Evolutionary conservation across 306 rosid genomes (phyloP).

Genomic region (Adenanthera pavonina): DNA sequence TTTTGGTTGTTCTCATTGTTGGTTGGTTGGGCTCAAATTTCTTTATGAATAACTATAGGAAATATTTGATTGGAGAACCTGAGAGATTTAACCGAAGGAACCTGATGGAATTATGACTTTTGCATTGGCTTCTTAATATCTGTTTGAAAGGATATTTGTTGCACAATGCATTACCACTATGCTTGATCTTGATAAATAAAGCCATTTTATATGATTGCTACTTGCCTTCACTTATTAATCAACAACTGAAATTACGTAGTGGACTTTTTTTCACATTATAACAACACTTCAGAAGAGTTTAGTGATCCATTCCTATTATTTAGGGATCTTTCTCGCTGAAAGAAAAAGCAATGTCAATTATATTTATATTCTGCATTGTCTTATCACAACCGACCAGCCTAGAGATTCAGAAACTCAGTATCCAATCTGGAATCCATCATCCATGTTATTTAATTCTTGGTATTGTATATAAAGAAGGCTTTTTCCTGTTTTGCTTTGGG

Average conservation of each 20-base stretch:
- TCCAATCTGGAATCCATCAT: background rate
- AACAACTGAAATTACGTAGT: slow-evolving; percentile 8
- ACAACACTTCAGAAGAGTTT: background rate
- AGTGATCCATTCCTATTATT: background rate
- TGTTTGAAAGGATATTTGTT: slow-evolving; percentile 9
- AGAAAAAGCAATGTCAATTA: background rate
- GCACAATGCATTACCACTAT: background rate
- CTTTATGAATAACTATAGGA: background rate
- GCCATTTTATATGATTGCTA: slow-evolving; percentile 6
- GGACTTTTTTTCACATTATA: background rate
- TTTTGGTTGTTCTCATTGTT: slow-evolving; percentile 19
- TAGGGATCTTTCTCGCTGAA: background rate
- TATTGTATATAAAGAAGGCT: background rate
- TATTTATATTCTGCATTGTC: slow-evolving; percentile 15
- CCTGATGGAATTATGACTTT: background rate
- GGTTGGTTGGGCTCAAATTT: background rate
- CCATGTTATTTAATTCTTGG: background rate
- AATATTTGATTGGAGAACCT: background rate
- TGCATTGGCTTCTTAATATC: background rate
- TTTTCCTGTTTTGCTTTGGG: background rate
- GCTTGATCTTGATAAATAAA: slow-evolving; percentile 17
- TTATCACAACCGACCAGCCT: slow-evolving; percentile 6
- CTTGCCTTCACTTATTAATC: slow-evolving; percentile 4
- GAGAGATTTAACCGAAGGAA: background rate
- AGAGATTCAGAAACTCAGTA: slow-evolving; percentile 5